A percentile compares a stretch with the other conserved stretches of the same genome.
phyloP scores from a whole-genome alignment of 768 basidiomycete species.

The Trametopsis cervina region DNA sequence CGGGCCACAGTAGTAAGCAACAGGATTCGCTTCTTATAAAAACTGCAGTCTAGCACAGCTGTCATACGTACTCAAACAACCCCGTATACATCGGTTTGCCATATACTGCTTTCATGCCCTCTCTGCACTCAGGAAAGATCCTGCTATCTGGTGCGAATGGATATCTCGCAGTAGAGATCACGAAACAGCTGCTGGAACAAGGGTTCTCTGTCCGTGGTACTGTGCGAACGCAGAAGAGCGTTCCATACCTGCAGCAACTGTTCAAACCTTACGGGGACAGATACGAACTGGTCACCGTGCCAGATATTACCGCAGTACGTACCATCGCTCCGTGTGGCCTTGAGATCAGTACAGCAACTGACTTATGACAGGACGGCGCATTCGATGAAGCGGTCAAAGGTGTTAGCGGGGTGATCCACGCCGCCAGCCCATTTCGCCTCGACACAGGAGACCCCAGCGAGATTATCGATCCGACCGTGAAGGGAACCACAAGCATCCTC shows the following conservation, averaged over 20 bases:
- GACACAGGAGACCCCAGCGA: conserved; percentile 26
- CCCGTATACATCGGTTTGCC: too few relatives aligned
- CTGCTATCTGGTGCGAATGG: conserved; percentile 23
- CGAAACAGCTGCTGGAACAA: conserved; percentile 25
- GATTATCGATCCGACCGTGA: conserved; percentile 61
- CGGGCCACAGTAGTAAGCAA: too few relatives aligned
- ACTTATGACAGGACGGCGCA: conserved; percentile 21
- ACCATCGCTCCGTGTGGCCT: neutral
- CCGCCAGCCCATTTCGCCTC: conserved; percentile 29
- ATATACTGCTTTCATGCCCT: too few relatives aligned
- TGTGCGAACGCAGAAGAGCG: conserved; percentile 37
- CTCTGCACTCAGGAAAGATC: conserved; percentile 11
- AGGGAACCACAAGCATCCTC: conserved; percentile 59
- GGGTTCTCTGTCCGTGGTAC: conserved; percentile 37
- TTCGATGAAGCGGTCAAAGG: conserved; percentile 43
- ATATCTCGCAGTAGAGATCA: conserved; percentile 25
- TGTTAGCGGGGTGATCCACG: conserved; percentile 35
- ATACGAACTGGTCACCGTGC: conserved; percentile 37
- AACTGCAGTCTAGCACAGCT: too few relatives aligned
- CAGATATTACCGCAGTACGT: conserved; percentile 37
- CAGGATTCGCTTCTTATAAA: too few relatives aligned
- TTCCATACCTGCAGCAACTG: conserved; percentile 31
- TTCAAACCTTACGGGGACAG: conserved; percentile 28
- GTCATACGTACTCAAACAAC: too few relatives aligned
- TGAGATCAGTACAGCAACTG: neutral